Evolutionary conservation across 139 green algal genomes (phyloP).

Genomic region (Auxenochlorella pyrenoidosa): DNA sequence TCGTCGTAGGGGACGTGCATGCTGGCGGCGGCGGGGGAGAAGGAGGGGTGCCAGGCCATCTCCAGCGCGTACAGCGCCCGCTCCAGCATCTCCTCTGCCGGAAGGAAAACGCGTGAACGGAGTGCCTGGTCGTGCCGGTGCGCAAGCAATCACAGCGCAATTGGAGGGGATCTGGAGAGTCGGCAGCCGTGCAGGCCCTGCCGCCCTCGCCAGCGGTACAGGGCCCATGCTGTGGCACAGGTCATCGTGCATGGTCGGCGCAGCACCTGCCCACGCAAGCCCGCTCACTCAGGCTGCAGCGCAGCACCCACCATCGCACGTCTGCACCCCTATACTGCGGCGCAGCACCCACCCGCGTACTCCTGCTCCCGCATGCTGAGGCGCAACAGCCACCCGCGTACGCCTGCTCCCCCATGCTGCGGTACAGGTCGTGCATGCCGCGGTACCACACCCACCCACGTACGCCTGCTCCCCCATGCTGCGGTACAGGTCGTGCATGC

Average conservation of each 20-base stretch:
- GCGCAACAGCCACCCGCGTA: constrained; percentile 52
- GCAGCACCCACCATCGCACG: too few species aligned
- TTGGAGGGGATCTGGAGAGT: too few species aligned
- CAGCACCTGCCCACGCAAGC: too few species aligned
- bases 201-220: too few species aligned
- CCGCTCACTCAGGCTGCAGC: too few species aligned
- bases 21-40: constrained; percentile 68
- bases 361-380: constrained; percentile 69
- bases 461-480: constrained; percentile 71
- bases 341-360: constrained; percentile 51
- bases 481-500: constrained; percentile 86
- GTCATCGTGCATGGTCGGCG: too few species aligned
- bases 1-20: constrained; percentile 72
- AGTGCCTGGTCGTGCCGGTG: neutral
- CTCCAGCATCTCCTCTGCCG: constrained; percentile 76
- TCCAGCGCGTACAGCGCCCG: constrained; percentile 87
- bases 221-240: too few species aligned
- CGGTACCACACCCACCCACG: constrained; percentile 61
- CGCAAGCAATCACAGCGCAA: neutral
- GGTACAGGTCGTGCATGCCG: constrained; percentile 86
- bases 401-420: constrained; percentile 69
- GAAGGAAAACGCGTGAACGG: neutral
- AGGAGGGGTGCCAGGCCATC: constrained; percentile 82
- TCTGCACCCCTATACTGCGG: too few species aligned
- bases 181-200: too few species aligned